Evolutionary conservation across 176 grass and related monocot genomes (phyloP).

Genomic region (Musa itinerans): DNA sequence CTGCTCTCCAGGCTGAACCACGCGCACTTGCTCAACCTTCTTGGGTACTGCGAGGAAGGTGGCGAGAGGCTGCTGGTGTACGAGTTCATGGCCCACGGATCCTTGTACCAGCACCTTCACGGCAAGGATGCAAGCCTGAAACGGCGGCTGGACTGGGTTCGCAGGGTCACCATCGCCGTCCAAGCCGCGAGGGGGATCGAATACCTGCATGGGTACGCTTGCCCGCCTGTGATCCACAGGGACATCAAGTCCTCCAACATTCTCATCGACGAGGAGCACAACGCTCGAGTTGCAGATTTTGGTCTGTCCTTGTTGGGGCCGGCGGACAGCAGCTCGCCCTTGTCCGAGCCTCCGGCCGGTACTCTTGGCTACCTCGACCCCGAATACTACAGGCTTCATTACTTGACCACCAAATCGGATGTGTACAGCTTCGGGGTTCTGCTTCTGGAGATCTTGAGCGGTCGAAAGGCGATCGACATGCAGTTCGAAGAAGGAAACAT

Average conservation of each 20-base stretch:
- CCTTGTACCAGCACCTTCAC: slow-evolving; percentile 82
- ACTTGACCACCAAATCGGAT: slow-evolving; percentile 95
- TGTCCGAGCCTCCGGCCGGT: slow-evolving; percentile 83
- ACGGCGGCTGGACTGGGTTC: slow-evolving; percentile 67
- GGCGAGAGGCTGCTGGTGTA: slow-evolving; percentile 88
- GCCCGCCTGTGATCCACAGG: slow-evolving; percentile 90
- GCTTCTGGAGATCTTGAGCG: slow-evolving; percentile 85
- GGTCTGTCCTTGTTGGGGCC: slow-evolving; percentile 90
- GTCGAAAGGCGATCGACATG: slow-evolving; percentile 95
- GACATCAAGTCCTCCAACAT: slow-evolving; percentile 99
- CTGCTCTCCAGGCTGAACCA: slow-evolving; percentile 94
- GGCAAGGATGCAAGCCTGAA: slow-evolving; percentile 65
- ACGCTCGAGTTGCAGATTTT: slow-evolving; percentile 88
- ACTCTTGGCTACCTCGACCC: slow-evolving; percentile 96
- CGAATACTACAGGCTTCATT: slow-evolving; percentile 94
- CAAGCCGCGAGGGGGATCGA: slow-evolving; percentile 93
- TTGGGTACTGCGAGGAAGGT: slow-evolving; percentile 92
- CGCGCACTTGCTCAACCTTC: slow-evolving; percentile 86
- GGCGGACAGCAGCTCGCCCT: slow-evolving; percentile 63
- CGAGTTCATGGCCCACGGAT: slow-evolving; percentile 98
- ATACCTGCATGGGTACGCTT: slow-evolving; percentile 96
- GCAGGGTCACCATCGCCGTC: slow-evolving; percentile 85
- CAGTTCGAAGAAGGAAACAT: slow-evolving; percentile 96
- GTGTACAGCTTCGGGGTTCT: slow-evolving; percentile 95
- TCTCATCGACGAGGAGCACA: slow-evolving; percentile 94